Conservation (phyloP, 2,329 filamentous ascomycete genomes). For the Venturia pyrina region DNA sequence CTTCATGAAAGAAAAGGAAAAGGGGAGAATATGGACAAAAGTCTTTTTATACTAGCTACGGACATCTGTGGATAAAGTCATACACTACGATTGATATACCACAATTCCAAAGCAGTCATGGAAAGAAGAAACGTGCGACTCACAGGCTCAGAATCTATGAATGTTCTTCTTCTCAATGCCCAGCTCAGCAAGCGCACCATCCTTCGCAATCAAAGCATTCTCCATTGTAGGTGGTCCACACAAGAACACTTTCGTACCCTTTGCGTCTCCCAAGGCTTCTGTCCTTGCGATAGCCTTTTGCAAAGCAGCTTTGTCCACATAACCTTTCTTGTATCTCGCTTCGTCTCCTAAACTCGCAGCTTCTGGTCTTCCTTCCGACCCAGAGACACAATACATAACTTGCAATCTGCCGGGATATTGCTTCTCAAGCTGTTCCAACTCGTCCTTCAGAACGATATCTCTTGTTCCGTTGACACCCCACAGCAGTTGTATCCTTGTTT, state of each 20-base stretch:
- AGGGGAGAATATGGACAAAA: too few relatives aligned
- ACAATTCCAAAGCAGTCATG: not conserved
- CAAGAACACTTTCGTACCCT: constrained; percentile 48
- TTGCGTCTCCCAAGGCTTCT: constrained; percentile 27
- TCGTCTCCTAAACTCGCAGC: constrained; percentile 19
- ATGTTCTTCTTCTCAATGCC: constrained; percentile 50
- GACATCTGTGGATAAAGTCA: not conserved
- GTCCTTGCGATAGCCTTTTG: constrained; percentile 36
- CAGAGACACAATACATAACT: constrained; percentile 48
- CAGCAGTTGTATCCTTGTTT: constrained; percentile 53
- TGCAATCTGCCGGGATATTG: constrained; percentile 46
- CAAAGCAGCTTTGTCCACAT: constrained; percentile 48
- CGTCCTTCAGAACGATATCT: constrained; percentile 49
- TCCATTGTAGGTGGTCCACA: constrained; percentile 63
- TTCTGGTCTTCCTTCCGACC: constrained; percentile 21
- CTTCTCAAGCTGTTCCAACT: constrained; percentile 43
- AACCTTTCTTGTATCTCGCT: constrained; percentile 41
- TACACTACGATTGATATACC: not conserved
- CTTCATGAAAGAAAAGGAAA: too few relatives aligned
- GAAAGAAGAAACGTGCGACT: not conserved
- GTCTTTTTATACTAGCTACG: not conserved
- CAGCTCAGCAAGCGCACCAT: constrained; percentile 46
- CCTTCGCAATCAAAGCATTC: constrained; percentile 40
- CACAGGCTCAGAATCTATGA: constrained; percentile 42
- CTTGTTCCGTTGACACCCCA: constrained; percentile 56